These are phyloP conservation scores for Zymoseptoria pseudotritici DNA, from an alignment of 2,329 filamentous ascomycete genomes.

Conservation along the genomic window DNA sequence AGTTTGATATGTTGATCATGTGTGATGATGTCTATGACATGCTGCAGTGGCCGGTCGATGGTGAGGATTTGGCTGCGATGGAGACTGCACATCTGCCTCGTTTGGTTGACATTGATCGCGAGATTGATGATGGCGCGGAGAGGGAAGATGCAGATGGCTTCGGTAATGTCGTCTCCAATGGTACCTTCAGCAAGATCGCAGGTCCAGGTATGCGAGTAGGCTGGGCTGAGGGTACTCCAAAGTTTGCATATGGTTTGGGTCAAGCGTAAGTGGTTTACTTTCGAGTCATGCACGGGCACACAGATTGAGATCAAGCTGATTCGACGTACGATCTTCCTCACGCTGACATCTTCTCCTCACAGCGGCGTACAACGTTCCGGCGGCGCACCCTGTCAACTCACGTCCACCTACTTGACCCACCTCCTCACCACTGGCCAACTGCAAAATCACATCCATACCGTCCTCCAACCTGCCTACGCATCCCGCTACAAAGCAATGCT, in stretches of 20 bases:
- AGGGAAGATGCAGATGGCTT: conserved; percentile 50
- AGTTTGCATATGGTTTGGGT: conserved; percentile 52
- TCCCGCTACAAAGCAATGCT: conserved; percentile 50
- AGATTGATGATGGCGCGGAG: conserved; percentile 52
- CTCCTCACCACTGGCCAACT: conserved; percentile 47
- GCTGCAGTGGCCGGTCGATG: conserved; percentile 62
- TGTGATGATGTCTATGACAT: conserved; percentile 94
- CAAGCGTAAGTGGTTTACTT: conserved; percentile 47
- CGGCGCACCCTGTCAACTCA: conserved; percentile 53
- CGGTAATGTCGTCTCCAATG: conserved; percentile 78
- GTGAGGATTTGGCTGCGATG: conserved; percentile 13
- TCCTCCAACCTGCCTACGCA: conserved; percentile 51
- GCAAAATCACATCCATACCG: conserved; percentile 45
- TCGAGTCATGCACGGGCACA: not conserved
- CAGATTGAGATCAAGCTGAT: not conserved
- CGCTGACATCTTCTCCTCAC: conserved; percentile 7
- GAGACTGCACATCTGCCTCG: conserved; percentile 53
- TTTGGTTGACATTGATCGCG: conserved; percentile 69
- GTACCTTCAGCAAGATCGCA: conserved; percentile 80
- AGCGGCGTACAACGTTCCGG: conserved; percentile 50
- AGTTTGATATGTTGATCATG: conserved; percentile 74
- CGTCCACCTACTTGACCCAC: conserved; percentile 49
- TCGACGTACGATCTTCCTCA: not conserved
- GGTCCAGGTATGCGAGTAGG: conserved; percentile 76
- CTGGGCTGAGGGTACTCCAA: conserved; percentile 71